Evolutionary conservation across 495 filamentous ascomycete genomes (phyloP), one percentile per base, ranked within the genome.

Genomic region (Diplogelasinospora grovesii): DNA sequence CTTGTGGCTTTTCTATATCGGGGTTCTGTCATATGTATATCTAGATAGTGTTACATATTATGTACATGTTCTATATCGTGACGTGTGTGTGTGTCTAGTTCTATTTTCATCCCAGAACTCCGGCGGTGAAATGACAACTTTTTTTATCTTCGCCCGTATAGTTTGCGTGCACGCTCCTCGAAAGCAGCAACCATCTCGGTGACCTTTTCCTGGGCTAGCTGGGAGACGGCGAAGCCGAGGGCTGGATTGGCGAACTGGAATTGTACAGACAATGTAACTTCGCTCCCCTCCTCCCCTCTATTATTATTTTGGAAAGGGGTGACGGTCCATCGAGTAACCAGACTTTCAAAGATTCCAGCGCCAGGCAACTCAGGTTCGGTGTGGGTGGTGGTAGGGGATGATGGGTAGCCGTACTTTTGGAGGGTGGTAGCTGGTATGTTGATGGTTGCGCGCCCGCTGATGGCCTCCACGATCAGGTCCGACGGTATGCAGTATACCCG

Each of bases 131-230:
- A n/a, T n/a, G n/a, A n/a, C n/a, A n/a, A n/a, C n/a, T n/a, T n/a
- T n/a, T n/a, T n/a, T n/a, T n/a, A n/a, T n/a, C n/a, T n/a, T n/a
- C n/a, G n/a, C n/a, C n/a, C n/a, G 48, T 82, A 60, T 20, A 82
- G 33, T 49, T 73, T 67, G 64, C 69, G 66, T 27, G 85, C 85
- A 56, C 86, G 70, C 67, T 73, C 74, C 70, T 95, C 89, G 73
- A 97, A 98, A 21, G 92, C 92, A 65, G 83, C 78, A 53, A 98
- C 82, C 89, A 98, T 92, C 36, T 83, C 67, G 8, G 74, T 76
- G 18, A 85, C 90, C 53, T 95, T 82, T 64, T 84, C 85, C 28
- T 85, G 86, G 53, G 85, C 85, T 30, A 89, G 75, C 19, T 82
- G 82, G 36, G 78, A 68, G 61, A 87, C 90, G 50, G 95, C 62